A percentile compares a stretch with the other conserved stretches of the same genome.
phyloP scores from a whole-genome alignment of 2,329 filamentous ascomycete genomes.

The Fusarium nodosum region DNA sequence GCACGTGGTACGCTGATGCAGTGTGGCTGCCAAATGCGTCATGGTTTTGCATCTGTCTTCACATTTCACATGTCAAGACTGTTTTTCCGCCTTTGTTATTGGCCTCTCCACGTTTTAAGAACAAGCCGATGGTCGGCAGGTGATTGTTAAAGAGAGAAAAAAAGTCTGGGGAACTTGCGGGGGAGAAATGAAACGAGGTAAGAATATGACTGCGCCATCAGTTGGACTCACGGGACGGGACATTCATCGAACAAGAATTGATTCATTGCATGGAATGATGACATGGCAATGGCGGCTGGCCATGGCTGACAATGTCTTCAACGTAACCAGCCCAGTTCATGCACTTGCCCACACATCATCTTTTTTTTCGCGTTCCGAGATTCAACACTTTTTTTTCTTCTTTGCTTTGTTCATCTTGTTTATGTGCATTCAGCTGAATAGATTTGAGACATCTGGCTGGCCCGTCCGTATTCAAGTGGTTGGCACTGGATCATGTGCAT shows the following conservation, averaged over 20 bases:
- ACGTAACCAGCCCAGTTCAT: constrained; percentile 11
- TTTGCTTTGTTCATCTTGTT: constrained; percentile 6
- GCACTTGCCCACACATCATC: constrained; percentile 13
- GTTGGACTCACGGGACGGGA: not conserved
- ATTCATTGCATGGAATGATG: not conserved
- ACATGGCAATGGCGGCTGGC: constrained; percentile 2
- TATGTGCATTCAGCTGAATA: constrained; percentile 9
- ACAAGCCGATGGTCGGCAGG: constrained; percentile 40
- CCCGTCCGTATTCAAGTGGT: constrained; percentile 7
- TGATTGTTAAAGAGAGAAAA: constrained; percentile 16
- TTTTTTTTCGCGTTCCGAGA: constrained; percentile 2
- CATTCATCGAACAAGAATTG: not conserved
- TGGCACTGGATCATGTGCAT: constrained; percentile 15
- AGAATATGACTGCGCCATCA: constrained; percentile 7
- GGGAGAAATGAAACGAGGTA: constrained; percentile 3
- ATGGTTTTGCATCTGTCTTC: constrained; percentile 22
- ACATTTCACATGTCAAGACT: constrained; percentile 36
- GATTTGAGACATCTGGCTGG: constrained; percentile 35
- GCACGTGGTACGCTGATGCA: constrained; percentile 39
- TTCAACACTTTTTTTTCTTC: not conserved
- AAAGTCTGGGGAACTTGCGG: constrained; percentile 45
- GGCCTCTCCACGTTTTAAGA: constrained; percentile 29
- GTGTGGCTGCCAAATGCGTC: constrained; percentile 32
- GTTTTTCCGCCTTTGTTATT: constrained; percentile 17
- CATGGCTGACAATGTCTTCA: constrained; percentile 25